Base-by-base conservation (phyloP, 164 flowering plant genomes). In the Buxus sempervirens region DNA sequence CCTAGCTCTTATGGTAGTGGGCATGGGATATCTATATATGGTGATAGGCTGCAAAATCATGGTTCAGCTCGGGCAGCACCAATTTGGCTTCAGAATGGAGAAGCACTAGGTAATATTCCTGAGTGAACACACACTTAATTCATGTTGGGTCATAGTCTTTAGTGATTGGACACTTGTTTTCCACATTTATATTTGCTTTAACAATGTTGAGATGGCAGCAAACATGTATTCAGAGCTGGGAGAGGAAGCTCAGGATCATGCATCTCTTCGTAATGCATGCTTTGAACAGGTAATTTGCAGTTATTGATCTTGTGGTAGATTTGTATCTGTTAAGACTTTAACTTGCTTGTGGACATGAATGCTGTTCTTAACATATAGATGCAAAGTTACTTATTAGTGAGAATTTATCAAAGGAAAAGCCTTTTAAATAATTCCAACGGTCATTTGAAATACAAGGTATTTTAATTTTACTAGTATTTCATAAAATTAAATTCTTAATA, bases 31-130 rank as follows among this genome's bases (percentile, higher is more conserved):
- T 77, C 86, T 45, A 53, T 74, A 13, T 85, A 74, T 75, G 81
- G 83, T 66, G 89, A 90, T 65, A 86, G 83, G 76, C 48, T 78
- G 70, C 96, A 87, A 66, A 85, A 54, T 58, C 84, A 85, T 72
- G 82, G 86, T 70, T 74, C 96, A 62, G 63, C 84, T 73, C 90
- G 89, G 48, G 75, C 82, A 27, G 80, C 90, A 71, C 93, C 99
- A 74, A 76, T 75, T 28, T 96, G 99, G 99, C 92, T 96, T 70
- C 98, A 96, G 74, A 96, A 96, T 62, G 99, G 99, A 67, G 99
- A 96, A 67, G 88, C 96, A 72, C 96, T 93, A 63, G 99, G 99
- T 96, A 96, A 89, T 78, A 42, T 77, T 80, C 57, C 59, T 71
- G 26, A 60, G 67, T 73, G 62, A 28, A 73, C 61, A 23, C 60